Evolutionary conservation across 2,329 filamentous ascomycete species (phyloP), one percentile per base, ranked within the genome.

Genomic region (Colletotrichum musicola): DNA sequence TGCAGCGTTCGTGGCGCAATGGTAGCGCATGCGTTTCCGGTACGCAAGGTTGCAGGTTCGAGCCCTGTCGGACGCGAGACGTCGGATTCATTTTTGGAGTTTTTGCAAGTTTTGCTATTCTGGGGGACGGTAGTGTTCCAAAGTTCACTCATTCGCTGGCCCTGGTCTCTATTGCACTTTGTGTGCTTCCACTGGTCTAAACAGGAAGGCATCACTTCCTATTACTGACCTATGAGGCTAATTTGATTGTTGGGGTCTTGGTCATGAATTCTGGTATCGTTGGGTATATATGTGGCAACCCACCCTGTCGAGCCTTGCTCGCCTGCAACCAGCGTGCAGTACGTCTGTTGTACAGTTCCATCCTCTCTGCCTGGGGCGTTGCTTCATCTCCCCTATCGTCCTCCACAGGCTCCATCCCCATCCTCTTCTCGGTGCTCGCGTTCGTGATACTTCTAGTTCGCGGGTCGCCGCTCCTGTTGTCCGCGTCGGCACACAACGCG

Each of bases 371-470:
- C 46, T n/a, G 18, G 18, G 18, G 20, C 20, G 13, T 20, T 7
- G 46, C 5, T 12, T 12, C 46, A 20, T 20, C 9, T 49, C 10
- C 46, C 7, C 18, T 46, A 18, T 7, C 2, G 16, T 25, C 1
- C 46, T 49, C 46, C 5, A 1, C 18, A 1, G n/a, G n/a, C 3
- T n/a, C n/a, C 6, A 20, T 13, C 13, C 46, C 18, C 46, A 18
- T 4, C 10, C n/a, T n/a, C 22, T 3, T 12, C 13, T 20, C 22
- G 69, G 38, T 72, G 69, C 12, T 65, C 69, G 18, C 69, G 66
- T 6, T 77, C 78, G 55, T 80, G 76, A 59, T 78, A 82, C 44
- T 4, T 9, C 30, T 18, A 71, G 42, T 69, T 64, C 7, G 65
- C 69, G 18, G 65, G 66, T 6, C 78, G 22, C 22, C 22, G 4